A percentile compares a stretch with the other conserved stretches of the same genome.
Evolutionary conservation across 1,284 basidiomycete species (phyloP).

Genomic region (Xanthoconium separans): DNA sequence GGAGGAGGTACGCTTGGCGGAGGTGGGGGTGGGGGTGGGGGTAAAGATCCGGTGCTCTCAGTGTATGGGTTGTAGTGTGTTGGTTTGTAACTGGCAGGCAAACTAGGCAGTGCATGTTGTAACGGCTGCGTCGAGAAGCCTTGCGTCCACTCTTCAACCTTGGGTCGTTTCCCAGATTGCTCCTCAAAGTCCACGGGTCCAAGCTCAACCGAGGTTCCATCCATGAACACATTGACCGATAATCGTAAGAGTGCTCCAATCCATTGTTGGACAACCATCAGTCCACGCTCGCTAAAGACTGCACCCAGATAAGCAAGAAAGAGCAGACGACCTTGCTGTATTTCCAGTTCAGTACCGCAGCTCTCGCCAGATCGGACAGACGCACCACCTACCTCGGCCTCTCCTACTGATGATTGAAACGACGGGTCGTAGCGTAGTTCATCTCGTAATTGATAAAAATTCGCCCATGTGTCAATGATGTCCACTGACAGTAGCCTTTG

Average conservation of each 20-base stretch:
- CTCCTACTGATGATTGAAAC: constrained; percentile 38
- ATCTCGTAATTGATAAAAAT: constrained; percentile 53
- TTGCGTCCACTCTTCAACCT: constrained; percentile 31
- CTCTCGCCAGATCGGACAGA: constrained; percentile 14
- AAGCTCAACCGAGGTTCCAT: constrained; percentile 22
- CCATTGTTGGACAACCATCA: constrained; percentile 55
- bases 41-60: constrained; percentile 12
- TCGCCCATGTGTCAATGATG: constrained; percentile 57
- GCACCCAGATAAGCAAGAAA: constrained; percentile 71
- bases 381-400: constrained; percentile 45
- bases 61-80: constrained; percentile 34
- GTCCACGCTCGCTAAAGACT: constrained; percentile 55
- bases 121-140: constrained; percentile 33
- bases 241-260: constrained; percentile 50
- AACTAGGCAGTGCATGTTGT: constrained; percentile 29
- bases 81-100: constrained; percentile 22
- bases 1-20: constrained; percentile 29
- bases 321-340: constrained; percentile 55
- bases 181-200: constrained; percentile 28
- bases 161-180: constrained; percentile 31
- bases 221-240: constrained; percentile 19
- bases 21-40: constrained; percentile 20
- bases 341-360: constrained; percentile 14
- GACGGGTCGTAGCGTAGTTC: constrained; percentile 57
- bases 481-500: constrained; percentile 40